These are phyloP conservation scores for Yamadazyma laniorum DNA, from an alignment of 805 yeast genomes.

Conservation along the genomic window DNA sequence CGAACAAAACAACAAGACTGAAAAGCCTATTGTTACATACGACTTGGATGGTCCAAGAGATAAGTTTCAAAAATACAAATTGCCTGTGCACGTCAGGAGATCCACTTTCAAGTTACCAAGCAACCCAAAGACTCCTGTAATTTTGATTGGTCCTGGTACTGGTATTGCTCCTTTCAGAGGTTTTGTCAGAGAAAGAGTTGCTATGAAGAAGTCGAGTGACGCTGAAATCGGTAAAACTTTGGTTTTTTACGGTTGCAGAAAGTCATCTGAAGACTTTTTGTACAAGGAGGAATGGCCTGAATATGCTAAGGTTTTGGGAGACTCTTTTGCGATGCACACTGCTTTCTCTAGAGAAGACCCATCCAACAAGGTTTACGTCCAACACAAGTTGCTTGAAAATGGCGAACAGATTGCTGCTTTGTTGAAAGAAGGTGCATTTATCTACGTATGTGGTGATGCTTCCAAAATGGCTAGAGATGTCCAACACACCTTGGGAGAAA, in stretches of 20 bases:
- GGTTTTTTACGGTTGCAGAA: slow-evolving; percentile 87
- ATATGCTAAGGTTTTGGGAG: slow-evolving; percentile 60
- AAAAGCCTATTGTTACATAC: slow-evolving; percentile 53
- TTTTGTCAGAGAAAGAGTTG: slow-evolving; percentile 82
- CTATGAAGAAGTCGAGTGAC: slow-evolving; percentile 36
- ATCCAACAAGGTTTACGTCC: slow-evolving; percentile 71
- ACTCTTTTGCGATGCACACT: slow-evolving; percentile 65
- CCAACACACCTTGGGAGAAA: slow-evolving; percentile 60
- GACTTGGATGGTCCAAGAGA: slow-evolving; percentile 83
- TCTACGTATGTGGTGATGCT: slow-evolving; percentile 98
- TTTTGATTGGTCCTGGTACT: slow-evolving; percentile 97
- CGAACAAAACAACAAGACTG: slow-evolving; percentile 48
- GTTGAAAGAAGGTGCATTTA: slow-evolving; percentile 69
- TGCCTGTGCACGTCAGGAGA: slow-evolving; percentile 92
- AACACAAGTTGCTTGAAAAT: slow-evolving; percentile 64
- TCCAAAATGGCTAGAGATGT: slow-evolving; percentile 94
- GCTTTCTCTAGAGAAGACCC: slow-evolving; percentile 81
- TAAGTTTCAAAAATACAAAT: slow-evolving; percentile 49
- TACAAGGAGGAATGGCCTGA: slow-evolving; percentile 89
- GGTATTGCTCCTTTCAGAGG: slow-evolving; percentile 99
- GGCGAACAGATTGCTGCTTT: slow-evolving; percentile 53
- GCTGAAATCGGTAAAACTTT: slow-evolving; percentile 62
- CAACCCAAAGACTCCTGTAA: slow-evolving; percentile 77
- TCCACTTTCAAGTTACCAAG: slow-evolving; percentile 93
- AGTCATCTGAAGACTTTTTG: slow-evolving; percentile 72